Conservation (phyloP, 2,329 filamentous ascomycete species). For the Penicillium sumatraense region DNA sequence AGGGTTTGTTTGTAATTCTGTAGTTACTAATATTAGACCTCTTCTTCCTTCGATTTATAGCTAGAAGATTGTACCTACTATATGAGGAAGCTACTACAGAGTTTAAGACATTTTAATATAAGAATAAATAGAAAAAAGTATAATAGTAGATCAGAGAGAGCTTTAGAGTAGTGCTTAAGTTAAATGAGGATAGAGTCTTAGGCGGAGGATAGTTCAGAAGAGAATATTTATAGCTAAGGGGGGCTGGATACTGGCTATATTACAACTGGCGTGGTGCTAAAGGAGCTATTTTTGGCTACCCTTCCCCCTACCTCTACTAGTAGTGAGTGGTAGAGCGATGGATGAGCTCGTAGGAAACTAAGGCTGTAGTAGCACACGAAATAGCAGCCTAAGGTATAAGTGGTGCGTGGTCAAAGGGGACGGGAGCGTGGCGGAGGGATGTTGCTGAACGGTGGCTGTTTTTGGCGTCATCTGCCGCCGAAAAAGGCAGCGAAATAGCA, state of each 20-base stretch:
- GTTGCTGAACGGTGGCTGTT: slow-evolving; percentile 19
- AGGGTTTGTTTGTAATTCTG: slow-evolving; percentile 13
- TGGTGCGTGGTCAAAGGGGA: slow-evolving; percentile 14
- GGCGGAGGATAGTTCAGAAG: slow-evolving; percentile 3
- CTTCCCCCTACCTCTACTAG: neutral
- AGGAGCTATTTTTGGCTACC: slow-evolving; percentile 12
- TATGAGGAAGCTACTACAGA: slow-evolving; percentile 1
- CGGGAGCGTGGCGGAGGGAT: slow-evolving; percentile 19
- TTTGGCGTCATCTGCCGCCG: slow-evolving; percentile 13
- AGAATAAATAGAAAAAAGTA: slow-evolving; percentile 9
- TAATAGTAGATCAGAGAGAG: slow-evolving; percentile 1
- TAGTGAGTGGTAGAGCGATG: slow-evolving; percentile 6
- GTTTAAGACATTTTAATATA: slow-evolving; percentile 4
- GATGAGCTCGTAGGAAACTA: slow-evolving; percentile 1
- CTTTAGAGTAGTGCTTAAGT: slow-evolving; percentile 10
- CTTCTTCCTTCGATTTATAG: slow-evolving; percentile 7
- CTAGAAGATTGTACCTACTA: slow-evolving; percentile 1
- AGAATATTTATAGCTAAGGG: slow-evolving; percentile 10
- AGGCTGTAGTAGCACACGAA: slow-evolving; percentile 7
- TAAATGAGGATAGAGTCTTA: neutral
- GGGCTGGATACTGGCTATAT: slow-evolving; percentile 6
- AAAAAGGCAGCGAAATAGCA: slow-evolving; percentile 20
- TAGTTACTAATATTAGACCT: slow-evolving; percentile 1
- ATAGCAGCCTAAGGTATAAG: slow-evolving; percentile 7
- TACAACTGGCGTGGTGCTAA: slow-evolving; percentile 8